These are phyloP conservation scores for Apiospora koreana DNA, from an alignment of 2,329 filamentous ascomycete genomes.

Conservation along the genomic window DNA sequence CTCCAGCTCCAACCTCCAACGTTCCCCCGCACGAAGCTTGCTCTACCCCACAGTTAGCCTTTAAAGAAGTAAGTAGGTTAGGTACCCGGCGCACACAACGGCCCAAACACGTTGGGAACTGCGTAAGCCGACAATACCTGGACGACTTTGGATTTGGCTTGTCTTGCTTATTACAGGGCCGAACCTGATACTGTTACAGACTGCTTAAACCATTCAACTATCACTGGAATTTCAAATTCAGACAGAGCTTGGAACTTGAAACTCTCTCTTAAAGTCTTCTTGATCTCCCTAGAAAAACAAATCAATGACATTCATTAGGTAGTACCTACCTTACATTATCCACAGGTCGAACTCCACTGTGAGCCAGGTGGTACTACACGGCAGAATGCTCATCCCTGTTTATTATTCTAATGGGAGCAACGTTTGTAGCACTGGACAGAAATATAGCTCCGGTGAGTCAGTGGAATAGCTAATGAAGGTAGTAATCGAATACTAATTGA, in stretches of 20 bases:
- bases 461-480: no score
- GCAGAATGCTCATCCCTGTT: not conserved
- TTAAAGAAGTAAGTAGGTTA: not conserved
- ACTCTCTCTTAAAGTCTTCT: no score
- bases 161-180: not conserved
- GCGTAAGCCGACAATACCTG: not conserved
- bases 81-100: not conserved
- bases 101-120: not conserved
- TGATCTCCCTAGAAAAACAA: no score
- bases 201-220: no score
- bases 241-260: no score
- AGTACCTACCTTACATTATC: not conserved
- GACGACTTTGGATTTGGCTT: not conserved
- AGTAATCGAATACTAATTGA: no score
- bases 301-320: no score
- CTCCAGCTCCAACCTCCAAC: no score
- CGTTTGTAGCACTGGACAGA: no score
- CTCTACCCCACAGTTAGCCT: slow-evolving; percentile 7
- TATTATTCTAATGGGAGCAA: not conserved
- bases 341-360: not conserved
- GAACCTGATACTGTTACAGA: not conserved
- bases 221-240: no score
- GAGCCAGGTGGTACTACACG: not conserved
- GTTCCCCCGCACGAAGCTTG: not conserved
- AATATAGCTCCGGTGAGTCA: no score